phyloP scores from a whole-genome alignment of 2,329 filamentous ascomycete species.

The Aotearoamyces nothofagi region DNA sequence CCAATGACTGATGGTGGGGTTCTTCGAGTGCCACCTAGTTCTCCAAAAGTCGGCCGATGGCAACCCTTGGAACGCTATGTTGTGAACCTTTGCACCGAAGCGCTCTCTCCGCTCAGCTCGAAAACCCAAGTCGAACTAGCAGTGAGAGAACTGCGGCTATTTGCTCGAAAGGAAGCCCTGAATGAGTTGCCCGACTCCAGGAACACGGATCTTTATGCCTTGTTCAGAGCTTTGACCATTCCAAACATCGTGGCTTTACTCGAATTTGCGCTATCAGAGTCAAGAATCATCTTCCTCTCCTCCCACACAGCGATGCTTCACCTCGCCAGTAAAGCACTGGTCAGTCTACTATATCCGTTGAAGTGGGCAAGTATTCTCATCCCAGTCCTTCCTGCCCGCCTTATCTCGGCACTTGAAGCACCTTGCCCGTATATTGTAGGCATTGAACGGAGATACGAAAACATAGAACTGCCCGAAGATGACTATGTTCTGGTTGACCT shows the following conservation, averaged over 20 bases:
- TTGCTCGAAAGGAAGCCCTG: constrained; percentile 78
- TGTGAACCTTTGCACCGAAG: constrained; percentile 90
- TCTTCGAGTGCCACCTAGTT: constrained; percentile 71
- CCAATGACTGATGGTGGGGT: constrained; percentile 87
- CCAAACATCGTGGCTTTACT: constrained; percentile 87
- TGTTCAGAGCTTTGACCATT: constrained; percentile 81
- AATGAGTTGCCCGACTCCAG: constrained; percentile 91
- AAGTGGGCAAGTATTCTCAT: constrained; percentile 94
- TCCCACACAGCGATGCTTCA: constrained; percentile 96
- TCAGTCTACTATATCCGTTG: constrained; percentile 74
- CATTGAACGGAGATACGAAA: constrained; percentile 82
- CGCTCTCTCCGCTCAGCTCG: constrained; percentile 79
- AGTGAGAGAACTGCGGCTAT: constrained; percentile 77
- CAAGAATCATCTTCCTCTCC: constrained; percentile 88
- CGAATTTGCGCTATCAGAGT: constrained; percentile 85
- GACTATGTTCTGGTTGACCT: constrained; percentile 93
- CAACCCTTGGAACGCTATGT: constrained; percentile 94
- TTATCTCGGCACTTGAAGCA: constrained; percentile 83
- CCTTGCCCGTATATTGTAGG: constrained; percentile 96
- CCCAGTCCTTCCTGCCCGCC: constrained; percentile 70
- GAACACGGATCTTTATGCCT: constrained; percentile 80
- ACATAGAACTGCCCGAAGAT: constrained; percentile 75
- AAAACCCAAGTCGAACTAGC: constrained; percentile 92
- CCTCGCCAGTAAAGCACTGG: constrained; percentile 75
- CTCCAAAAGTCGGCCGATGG: constrained; percentile 84